Base-by-base conservation (phyloP, 2,329 filamentous ascomycete species). In the Tolypocladium endophyticum region DNA sequence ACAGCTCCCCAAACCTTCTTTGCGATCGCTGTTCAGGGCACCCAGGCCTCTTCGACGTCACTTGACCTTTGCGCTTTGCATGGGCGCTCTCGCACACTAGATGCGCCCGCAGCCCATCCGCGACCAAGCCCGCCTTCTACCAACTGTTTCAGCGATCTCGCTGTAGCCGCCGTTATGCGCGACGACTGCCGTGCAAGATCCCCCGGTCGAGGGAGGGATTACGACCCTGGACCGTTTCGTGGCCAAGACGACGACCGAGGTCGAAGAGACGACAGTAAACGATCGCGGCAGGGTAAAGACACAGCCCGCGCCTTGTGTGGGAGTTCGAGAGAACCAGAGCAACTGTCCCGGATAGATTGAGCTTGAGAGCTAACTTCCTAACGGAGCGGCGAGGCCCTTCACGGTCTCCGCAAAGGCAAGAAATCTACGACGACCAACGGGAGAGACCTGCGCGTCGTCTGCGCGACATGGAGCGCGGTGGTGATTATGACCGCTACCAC, bases 251-350 rank as follows among this genome's bases (percentile, higher is more conserved):
- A 66, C 56, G 67, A 70, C 59, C 64, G 69, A 61, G 64, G 66
- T 63, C 64, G 63, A 68, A 70, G 73, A 67, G 73, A 76, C 66
- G 72, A 73, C 71, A 71, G 74, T 67, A 73, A 74, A 68, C 77
- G 72, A 72, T 73, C 75, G 74, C 74, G 77, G 76, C 78, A 81
- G 76, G 79, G 76, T 78, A 78, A 78, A 77, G 69, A 70, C 69
- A 71, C 64, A 69, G 67, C 71, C 71, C 69, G 71, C 65, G 70
- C 67, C 65, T 68, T 65, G 61, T 61, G 61, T 62, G 65, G 63
- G 66, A 54, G 62, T 64, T 64, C 60, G 41, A 55, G 47, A 60
- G 20, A 56, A 54, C 50, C 55, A 61, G 58, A 58, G 45, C 57
- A 58, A 41, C 50, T 57, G 35, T 59, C 54, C 63, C 67, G 67